Percentiles rank a stretch among this genome's conserved stretches.
phyloP scores from a whole-genome alignment of 2,329 filamentous ascomycete genomes.

The Aspergillus proliferans region DNA sequence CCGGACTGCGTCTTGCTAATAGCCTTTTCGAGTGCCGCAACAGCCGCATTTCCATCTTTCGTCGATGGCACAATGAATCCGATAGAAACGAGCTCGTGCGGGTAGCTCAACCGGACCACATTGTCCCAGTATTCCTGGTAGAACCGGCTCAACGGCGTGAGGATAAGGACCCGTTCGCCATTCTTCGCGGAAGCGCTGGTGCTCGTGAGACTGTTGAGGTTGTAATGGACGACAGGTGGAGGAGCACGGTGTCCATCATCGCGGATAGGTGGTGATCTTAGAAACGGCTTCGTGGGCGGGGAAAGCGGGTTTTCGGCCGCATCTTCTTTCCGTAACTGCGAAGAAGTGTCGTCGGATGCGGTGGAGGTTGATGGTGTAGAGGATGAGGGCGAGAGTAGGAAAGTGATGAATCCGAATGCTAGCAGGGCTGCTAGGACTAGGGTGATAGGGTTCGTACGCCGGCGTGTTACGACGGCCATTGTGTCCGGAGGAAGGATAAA shows the following conservation, averaged over 20 bases:
- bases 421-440: conserved; percentile 65
- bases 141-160: conserved; percentile 89
- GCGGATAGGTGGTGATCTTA: conserved; percentile 52
- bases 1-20: conserved; percentile 82
- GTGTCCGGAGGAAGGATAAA: conserved; percentile 19
- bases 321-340: conserved; percentile 47
- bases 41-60: conserved; percentile 83
- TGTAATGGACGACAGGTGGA: conserved; percentile 84
- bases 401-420: conserved; percentile 61
- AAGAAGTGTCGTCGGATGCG: conserved; percentile 22
- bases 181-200: conserved; percentile 69
- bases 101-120: conserved; percentile 73
- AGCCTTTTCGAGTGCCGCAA: conserved; percentile 72
- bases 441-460: conserved; percentile 72
- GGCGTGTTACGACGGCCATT: conserved; percentile 59
- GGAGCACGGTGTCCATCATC: conserved; percentile 51
- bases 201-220: conserved; percentile 90
- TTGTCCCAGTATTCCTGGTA: conserved; percentile 97
- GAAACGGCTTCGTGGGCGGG: conserved; percentile 67
- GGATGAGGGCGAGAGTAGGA: conserved; percentile 44
- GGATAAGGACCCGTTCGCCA: conserved; percentile 77
- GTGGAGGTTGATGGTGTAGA: conserved; percentile 43
- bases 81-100: conserved; percentile 88
- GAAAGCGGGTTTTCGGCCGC: conserved; percentile 65
- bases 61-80: conserved; percentile 96